Conservation (phyloP, 2,329 filamentous ascomycete species). For the Trichoderma breve region DNA sequence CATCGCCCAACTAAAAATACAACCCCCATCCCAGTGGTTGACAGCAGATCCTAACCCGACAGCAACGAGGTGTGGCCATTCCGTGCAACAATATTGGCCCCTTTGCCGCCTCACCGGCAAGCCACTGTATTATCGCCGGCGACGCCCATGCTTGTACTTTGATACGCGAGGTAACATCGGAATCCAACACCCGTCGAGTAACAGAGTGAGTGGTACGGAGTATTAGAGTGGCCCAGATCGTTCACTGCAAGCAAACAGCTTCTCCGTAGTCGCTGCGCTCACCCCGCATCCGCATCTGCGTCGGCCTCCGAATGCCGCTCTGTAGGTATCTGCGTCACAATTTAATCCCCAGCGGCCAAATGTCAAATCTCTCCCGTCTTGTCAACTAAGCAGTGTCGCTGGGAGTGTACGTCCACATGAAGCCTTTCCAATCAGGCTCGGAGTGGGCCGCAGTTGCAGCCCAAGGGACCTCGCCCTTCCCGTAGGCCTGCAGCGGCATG, state of each 20-base stretch:
- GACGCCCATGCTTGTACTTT: neutral
- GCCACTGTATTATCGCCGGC: neutral
- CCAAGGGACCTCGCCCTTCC: constrained; percentile 67
- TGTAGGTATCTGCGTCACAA: neutral
- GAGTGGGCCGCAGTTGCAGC: constrained; percentile 60
- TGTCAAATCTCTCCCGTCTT: neutral
- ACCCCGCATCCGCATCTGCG: neutral
- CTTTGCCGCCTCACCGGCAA: neutral
- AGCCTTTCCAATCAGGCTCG: constrained; percentile 61
- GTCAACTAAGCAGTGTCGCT: neutral
- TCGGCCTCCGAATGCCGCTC: neutral
- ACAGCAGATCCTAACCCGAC: neutral
- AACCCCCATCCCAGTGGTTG: neutral
- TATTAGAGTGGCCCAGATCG: neutral
- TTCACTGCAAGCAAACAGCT: neutral
- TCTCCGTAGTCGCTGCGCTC: neutral
- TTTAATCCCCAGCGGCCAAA: neutral
- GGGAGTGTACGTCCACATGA: constrained; percentile 34
- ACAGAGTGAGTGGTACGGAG: neutral
- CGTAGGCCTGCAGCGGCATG: constrained; percentile 69
- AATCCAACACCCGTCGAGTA: neutral
- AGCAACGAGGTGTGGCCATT: neutral
- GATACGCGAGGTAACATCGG: neutral
- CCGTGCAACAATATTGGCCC: neutral
- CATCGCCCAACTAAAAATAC: neutral